phyloP scores from a whole-genome alignment of 129 eudicot species.

The Flaveria ramosissima region DNA sequence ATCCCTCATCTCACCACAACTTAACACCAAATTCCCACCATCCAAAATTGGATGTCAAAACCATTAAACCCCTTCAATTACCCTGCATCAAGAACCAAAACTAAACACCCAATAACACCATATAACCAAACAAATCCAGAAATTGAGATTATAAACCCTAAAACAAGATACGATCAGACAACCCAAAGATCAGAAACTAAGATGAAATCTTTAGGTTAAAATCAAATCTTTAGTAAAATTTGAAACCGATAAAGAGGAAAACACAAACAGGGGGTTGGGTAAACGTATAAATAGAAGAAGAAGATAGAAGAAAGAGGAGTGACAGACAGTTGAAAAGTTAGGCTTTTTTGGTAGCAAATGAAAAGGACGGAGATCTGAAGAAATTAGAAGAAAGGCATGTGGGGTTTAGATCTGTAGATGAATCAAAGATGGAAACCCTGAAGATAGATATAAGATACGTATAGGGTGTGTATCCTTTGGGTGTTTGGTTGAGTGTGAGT shows the following conservation, averaged over 20 bases:
- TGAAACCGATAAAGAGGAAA: background rate
- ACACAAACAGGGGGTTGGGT: background rate
- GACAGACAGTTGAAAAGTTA: slow-evolving; percentile 42
- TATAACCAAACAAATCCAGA: background rate
- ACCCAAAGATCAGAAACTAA: background rate
- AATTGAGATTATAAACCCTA: background rate
- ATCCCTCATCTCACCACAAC: slow-evolving; percentile 80
- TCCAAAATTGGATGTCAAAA: slow-evolving; percentile 56
- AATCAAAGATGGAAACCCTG: slow-evolving; percentile 40
- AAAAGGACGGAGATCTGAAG: slow-evolving; percentile 61
- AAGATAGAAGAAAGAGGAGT: background rate
- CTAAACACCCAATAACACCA: background rate
- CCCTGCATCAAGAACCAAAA: slow-evolving; percentile 16
- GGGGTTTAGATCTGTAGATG: slow-evolving; percentile 64
- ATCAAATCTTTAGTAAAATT: background rate
- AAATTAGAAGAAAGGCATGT: slow-evolving; percentile 37
- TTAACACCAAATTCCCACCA: slow-evolving; percentile 50
- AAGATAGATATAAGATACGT: slow-evolving; percentile 3
- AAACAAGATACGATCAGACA: background rate
- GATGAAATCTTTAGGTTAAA: background rate
- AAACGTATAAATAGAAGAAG: background rate
- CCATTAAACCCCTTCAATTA: background rate
- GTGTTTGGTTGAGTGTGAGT: slow-evolving; percentile 12
- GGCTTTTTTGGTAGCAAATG: slow-evolving; percentile 37
- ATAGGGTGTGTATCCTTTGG: background rate